Evolutionary conservation across 306 rosid genomes (phyloP).

Genomic region (Myrica gale): DNA sequence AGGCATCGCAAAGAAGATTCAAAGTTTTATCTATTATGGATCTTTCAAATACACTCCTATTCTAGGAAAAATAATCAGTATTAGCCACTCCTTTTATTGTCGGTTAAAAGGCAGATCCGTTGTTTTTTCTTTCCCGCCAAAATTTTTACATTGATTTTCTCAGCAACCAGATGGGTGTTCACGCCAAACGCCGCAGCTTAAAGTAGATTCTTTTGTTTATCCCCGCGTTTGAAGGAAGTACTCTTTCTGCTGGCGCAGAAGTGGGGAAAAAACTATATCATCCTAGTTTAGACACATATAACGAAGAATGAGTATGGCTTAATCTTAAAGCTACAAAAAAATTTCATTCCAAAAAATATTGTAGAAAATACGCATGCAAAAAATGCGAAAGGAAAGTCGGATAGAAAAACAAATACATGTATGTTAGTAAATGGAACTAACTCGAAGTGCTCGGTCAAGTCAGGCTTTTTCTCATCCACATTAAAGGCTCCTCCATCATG

Average conservation of each 20-base stretch:
- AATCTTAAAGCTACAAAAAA: not conserved
- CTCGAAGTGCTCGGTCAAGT: constrained; percentile 43
- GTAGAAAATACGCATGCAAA: not conserved
- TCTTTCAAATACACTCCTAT: not conserved
- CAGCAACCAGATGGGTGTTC: not conserved
- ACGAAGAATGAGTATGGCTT: not conserved
- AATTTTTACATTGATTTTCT: not conserved
- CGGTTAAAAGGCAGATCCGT: not conserved
- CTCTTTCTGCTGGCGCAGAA: too few species aligned
- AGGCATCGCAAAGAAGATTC: not conserved
- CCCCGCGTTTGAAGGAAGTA: too few species aligned
- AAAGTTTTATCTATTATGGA: not conserved
- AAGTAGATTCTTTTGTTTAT: not conserved
- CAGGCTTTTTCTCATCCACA: constrained; percentile 48
- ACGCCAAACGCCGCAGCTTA: not conserved
- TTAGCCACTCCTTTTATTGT: not conserved
- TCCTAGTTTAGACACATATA: too few species aligned
- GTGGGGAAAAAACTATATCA: too few species aligned
- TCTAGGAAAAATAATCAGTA: not conserved
- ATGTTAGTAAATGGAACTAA: constrained; percentile 22
- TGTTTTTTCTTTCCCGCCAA: not conserved
- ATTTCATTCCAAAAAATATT: not conserved
- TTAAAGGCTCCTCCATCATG: constrained; percentile 39
- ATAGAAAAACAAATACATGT: not conserved
- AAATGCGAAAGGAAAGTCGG: not conserved